Base-by-base conservation (phyloP, 1,284 basidiomycete genomes). In the Veloboletus limbatus region DNA sequence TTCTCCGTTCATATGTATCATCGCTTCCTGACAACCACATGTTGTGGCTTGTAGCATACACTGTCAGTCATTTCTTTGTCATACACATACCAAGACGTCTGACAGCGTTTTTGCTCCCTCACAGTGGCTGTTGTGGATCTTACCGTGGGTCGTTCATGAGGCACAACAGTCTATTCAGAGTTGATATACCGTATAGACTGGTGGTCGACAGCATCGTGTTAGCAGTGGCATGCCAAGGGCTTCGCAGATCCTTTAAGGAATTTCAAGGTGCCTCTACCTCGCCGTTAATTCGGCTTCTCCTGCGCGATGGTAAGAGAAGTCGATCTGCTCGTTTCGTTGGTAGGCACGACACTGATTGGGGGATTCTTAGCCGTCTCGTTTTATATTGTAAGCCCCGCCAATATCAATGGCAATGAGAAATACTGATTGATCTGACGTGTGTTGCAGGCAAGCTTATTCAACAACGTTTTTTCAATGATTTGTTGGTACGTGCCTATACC, bases 131-230 rank as follows among this genome's bases (percentile, higher is more conserved):
- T 25, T 30, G 9, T 44, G 45, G 53, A 8, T 53, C 40, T 13
- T 40, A 26, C 43, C 20, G 54, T 56, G 28, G 16, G 42, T 30
- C 18, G 9, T 26, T 20, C 26, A 31, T 14, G 3, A 17, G 9
- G 8, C 16, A 3, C 6, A 6, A 4, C n/a, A n/a, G 28, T 43
- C 28, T 25, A 13, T 26, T 14, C 8, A 2, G 20, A 11, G 17
- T 28, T 46, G 24, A 48, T 14, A 13, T 20, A 11, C 26, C 14
- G n/a, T 18, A n/a, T 20, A 54, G 53, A 25, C 17, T 54, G 2
- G 13, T 28, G n/a, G 34, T 56, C 3, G 54, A 56, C 44, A 54
- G 35, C 6, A 17, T 43, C 38, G 39, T 51, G 24, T 42, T 54
- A 9, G 30, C 7, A 5, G 37, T 43, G 28, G 51, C 47, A 26